A percentile compares a stretch with the other conserved stretches of the same genome.
phyloP scores from a whole-genome alignment of 441 rosid species.

The Gossypium schwendimanii region DNA sequence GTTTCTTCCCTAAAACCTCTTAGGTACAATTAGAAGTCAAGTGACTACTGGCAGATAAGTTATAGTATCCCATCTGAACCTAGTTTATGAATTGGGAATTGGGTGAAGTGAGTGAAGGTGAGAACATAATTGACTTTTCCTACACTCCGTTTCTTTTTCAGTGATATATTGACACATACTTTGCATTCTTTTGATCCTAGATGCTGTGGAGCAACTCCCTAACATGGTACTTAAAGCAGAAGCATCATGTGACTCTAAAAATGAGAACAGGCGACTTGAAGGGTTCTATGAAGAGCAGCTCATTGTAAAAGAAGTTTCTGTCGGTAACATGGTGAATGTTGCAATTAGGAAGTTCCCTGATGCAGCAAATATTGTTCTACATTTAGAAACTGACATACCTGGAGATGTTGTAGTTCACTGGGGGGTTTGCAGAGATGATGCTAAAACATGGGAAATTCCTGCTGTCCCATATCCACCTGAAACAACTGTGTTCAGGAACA shows the following conservation, averaged over 20 bases:
- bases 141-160: background rate
- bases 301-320: slow-evolving; percentile 41
- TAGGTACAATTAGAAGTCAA: background rate
- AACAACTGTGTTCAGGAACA: slow-evolving; percentile 59
- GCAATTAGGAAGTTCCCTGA: slow-evolving; percentile 56
- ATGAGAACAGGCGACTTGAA: slow-evolving; percentile 34
- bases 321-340: slow-evolving; percentile 45
- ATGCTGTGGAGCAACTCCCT: slow-evolving; percentile 47
- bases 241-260: slow-evolving; percentile 27
- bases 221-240: slow-evolving; percentile 41
- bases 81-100: slow-evolving; percentile 3
- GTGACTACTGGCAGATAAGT: slow-evolving; percentile 2
- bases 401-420: slow-evolving; percentile 85
- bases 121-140: background rate
- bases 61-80: slow-evolving; percentile 11
- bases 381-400: slow-evolving; percentile 71
- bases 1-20: background rate
- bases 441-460: slow-evolving; percentile 76
- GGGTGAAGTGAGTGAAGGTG: slow-evolving; percentile 4
- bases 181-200: slow-evolving; percentile 31
- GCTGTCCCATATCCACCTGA: slow-evolving; percentile 69
- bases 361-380: slow-evolving; percentile 52
- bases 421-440: slow-evolving; percentile 85
- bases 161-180: slow-evolving; percentile 13
- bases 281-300: slow-evolving; percentile 74